Base-by-base conservation (phyloP, 768 basidiomycete genomes). In the Lactarius hengduanensis region DNA sequence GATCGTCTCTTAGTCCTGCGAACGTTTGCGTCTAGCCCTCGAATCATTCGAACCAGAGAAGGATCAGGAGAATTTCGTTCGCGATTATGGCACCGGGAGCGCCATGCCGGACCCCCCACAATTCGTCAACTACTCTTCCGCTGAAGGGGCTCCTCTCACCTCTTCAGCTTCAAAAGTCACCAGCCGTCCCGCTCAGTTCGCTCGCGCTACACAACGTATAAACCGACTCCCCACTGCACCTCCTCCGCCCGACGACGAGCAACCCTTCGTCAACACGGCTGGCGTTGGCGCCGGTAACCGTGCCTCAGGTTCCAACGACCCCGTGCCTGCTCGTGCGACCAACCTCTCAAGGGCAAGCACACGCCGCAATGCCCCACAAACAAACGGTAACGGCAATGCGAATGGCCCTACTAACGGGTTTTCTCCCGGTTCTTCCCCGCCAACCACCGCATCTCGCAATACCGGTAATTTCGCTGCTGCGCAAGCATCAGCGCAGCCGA, bases 41-140 rank as follows among this genome's bases (percentile, higher is more conserved):
- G 96, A 99, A 75, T 87, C 90, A 67, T 83, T 96, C 76, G 95
- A 98, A 70, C 86, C 92, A 0, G 90, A 90, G 40, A 86, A 83
- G 59, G 97, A 98, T 71, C 87, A 96, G 82, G 88, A 94, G 69
- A 85, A 84, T 73, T 98, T 98, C 71, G 94, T 98, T 13, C 84
- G 85, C 40, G 86, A 90, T 67, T 94, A 93, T 73, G 93, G 93
- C 4, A 98, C 95, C 3, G 96, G 95, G 43, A 86, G 83, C 68
- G 80, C 85, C 66, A 95, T 98, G 57, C 93, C 94, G 0, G 94
- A 97, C 69, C 85, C 94, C 9, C 94, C 94, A 20, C 75, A 83
- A 20, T 97, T 94, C 76, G 86, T 96, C 75, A 91, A 94, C 78
- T 93, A 92, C 74, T 83, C 85, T 45, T 59, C 64, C 26, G 28